phyloP scores from a whole-genome alignment of 1,139 yeast genomes.

The Geotrichum siamense region DNA sequence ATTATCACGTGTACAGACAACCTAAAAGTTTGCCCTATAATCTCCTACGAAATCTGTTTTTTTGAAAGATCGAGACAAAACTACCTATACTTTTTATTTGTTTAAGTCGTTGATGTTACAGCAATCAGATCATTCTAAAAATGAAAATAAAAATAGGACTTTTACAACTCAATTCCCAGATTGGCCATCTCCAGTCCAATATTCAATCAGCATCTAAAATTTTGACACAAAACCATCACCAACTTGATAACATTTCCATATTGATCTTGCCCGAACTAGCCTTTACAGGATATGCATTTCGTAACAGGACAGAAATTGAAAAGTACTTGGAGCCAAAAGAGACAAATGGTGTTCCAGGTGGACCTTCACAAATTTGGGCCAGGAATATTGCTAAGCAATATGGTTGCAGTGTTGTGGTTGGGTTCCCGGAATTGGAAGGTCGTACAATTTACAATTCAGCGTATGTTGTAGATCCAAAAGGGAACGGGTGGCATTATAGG shows the following conservation, averaged over 20 bases:
- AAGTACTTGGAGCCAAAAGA: constrained; percentile 49
- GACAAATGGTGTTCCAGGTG: constrained; percentile 27
- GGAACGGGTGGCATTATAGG: constrained; percentile 56
- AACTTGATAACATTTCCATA: constrained; percentile 35
- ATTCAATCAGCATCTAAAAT: constrained; percentile 43
- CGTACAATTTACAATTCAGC: constrained; percentile 61
- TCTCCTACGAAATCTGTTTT: too few relatives aligned
- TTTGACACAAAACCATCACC: constrained; percentile 24
- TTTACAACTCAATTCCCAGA: constrained; percentile 59
- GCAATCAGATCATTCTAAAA: too few relatives aligned
- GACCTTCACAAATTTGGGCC: constrained; percentile 54
- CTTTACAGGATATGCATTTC: constrained; percentile 75
- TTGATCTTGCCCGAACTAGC: constrained; percentile 79
- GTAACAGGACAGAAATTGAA: constrained; percentile 43
- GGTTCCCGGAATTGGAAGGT: constrained; percentile 60
- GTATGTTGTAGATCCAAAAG: constrained; percentile 47
- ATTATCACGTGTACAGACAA: too few relatives aligned
- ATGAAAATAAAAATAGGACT: constrained; percentile 50
- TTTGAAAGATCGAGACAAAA: too few relatives aligned
- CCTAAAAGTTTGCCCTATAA: too few relatives aligned
- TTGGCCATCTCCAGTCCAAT: constrained; percentile 55
- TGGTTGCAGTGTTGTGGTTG: constrained; percentile 65
- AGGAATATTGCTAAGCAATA: constrained; percentile 43
- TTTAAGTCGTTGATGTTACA: too few relatives aligned
- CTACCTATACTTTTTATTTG: too few relatives aligned